Evolutionary conservation across 177 flowering plant genomes (phyloP).

Genomic region (Vitis hybrid): DNA sequence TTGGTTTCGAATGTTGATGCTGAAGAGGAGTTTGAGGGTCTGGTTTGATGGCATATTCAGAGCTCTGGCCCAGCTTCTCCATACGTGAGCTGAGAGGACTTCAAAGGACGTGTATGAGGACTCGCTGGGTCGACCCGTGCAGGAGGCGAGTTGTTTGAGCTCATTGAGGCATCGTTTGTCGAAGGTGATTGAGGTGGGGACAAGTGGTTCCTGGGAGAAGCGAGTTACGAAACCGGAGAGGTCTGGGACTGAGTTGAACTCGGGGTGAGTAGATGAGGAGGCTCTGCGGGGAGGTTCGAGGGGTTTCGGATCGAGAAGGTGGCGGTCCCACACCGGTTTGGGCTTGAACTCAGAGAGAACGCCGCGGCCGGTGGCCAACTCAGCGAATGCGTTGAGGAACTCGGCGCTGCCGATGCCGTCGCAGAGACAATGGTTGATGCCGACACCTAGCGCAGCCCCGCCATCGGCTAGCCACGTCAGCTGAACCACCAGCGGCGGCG

Average conservation of each 20-base stretch:
- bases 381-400: constrained; percentile 62
- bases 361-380: constrained; percentile 32
- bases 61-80: constrained; percentile 72
- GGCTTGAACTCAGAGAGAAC: constrained; percentile 22
- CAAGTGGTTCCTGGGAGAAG: constrained; percentile 37
- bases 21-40: constrained; percentile 49
- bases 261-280: constrained; percentile 40
- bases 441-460: constrained; percentile 51
- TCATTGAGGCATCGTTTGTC: constrained; percentile 19
- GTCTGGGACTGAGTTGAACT: constrained; percentile 55
- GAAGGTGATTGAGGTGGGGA: constrained; percentile 52
- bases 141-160: constrained; percentile 36
- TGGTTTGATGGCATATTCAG: constrained; percentile 49
- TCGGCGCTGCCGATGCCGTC: constrained; percentile 73
- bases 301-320: constrained; percentile 37
- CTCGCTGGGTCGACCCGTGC: constrained; percentile 22
- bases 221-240: constrained; percentile 38
- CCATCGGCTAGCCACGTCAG: constrained; percentile 73
- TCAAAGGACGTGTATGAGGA: constrained; percentile 53
- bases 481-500: constrained; percentile 63
- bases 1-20: constrained; percentile 53
- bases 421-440: constrained; percentile 54
- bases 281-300: not conserved
- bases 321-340: constrained; percentile 65
- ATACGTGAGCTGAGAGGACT: constrained; percentile 64